These are phyloP conservation scores for Populus ilicifolia DNA, from an alignment of 345 rosid genomes.

Conservation along the genomic window DNA sequence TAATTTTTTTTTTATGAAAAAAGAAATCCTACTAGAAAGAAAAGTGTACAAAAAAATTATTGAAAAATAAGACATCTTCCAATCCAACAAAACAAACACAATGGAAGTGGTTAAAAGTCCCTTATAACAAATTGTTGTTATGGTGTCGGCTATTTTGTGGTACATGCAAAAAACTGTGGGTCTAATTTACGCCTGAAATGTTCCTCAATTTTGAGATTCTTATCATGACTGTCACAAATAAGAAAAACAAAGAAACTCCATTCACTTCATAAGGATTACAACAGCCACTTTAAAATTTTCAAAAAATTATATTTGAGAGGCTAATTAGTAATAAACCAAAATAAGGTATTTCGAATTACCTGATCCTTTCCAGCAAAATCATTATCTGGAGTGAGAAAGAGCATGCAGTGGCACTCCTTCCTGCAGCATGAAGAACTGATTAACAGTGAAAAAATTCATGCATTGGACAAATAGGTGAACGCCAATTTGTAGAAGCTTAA, in stretches of 20 bases:
- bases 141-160: background rate
- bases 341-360: constrained; percentile 36
- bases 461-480: background rate
- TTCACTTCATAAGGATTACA: background rate
- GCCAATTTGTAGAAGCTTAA: background rate
- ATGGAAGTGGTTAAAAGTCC: too few relatives aligned
- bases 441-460: background rate
- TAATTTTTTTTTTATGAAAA: too few relatives aligned
- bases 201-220: background rate
- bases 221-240: background rate
- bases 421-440: constrained; percentile 31
- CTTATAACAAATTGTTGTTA: too few relatives aligned
- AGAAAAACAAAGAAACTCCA: background rate
- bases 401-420: constrained; percentile 99
- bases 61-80: background rate
- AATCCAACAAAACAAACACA: background rate
- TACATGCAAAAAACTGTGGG: background rate
- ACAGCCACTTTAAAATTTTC: too few relatives aligned
- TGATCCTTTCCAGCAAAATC: constrained; percentile 94
- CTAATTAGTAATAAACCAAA: background rate
- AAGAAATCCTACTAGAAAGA: background rate
- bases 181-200: too few relatives aligned
- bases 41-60: too few relatives aligned
- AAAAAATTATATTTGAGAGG: too few relatives aligned
- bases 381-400: constrained; percentile 90